These are phyloP conservation scores for Kitagawia praeruptora DNA, from an alignment of 129 eudicot species.

Conservation along the genomic window DNA sequence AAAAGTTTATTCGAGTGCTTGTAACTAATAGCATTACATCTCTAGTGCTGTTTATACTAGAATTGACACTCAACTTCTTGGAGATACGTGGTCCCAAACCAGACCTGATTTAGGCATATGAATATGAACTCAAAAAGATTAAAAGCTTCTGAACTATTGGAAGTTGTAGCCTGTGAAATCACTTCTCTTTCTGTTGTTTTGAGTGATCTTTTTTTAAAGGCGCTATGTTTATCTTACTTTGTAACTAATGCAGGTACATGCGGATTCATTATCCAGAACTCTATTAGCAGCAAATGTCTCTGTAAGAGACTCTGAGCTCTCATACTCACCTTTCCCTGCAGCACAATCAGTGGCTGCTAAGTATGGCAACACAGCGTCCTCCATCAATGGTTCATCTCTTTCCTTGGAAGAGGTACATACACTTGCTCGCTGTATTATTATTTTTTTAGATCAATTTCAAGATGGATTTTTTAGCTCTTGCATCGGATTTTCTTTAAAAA, in stretches of 20 bases:
- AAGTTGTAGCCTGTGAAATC: background rate
- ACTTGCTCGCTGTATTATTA: background rate
- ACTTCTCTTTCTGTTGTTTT: background rate
- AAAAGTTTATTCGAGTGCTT: background rate
- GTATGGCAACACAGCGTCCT: slow-evolving; percentile 52
- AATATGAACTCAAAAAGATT: background rate
- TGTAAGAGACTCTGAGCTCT: slow-evolving; percentile 59
- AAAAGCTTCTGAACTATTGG: background rate
- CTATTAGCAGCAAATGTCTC: slow-evolving; percentile 57
- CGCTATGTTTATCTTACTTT: background rate
- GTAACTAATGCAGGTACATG: slow-evolving; percentile 35
- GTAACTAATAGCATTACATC: background rate
- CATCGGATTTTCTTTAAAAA: background rate
- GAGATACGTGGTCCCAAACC: background rate
- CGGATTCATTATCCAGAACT: slow-evolving; percentile 43
- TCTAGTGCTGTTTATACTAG: background rate
- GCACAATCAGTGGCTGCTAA: slow-evolving; percentile 58
- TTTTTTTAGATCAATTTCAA: background rate
- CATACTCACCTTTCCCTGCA: slow-evolving; percentile 65
- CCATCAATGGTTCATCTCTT: slow-evolving; percentile 49
- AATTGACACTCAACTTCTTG: background rate
- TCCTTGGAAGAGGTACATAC: slow-evolving; percentile 74
- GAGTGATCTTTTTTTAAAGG: background rate
- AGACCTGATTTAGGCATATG: background rate
- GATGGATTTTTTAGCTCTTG: background rate